Base-by-base conservation (phyloP, 2,329 filamentous ascomycete species). In the Aureobasidium vineae region DNA sequence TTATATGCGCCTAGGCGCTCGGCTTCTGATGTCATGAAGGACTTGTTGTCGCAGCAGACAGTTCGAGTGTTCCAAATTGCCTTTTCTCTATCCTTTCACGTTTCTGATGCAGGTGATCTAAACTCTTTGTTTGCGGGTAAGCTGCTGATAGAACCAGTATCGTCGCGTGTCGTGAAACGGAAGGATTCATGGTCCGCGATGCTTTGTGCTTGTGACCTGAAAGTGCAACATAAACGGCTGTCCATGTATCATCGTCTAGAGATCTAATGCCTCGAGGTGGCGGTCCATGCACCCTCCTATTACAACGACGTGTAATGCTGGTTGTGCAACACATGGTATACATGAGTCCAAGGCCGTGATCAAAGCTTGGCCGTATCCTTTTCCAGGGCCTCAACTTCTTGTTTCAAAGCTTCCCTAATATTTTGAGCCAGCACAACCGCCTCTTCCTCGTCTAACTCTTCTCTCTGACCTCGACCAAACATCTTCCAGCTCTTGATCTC, bases 371-470 rank as follows among this genome's bases (percentile, higher is more conserved):
- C 52, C 15, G 33, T 65, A 11, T 41, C 52, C 47, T 63, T 49
- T 33, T 61, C 43, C n/a, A 68, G 23, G 21, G 64, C 61, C 67
- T 70, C 70, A 11, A 80, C 63, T 70, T 80, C 78, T 43, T 71
- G 71, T 59, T 72, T 73, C 47, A 83, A 63, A n/a, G 77, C 77
- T 38, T 70, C 73, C 66, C 81, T 73, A 73, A 79, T 65, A 71
- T 81, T 79, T 50, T 75, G 81, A 7, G 88, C 89, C 68, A 94
- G 74, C 66, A 73, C 78, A 21, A 75, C 82, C 0, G 85, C 91
- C 70, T 93, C 90, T 13, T 90, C 88, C 45, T 93, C 90, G 71
- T 93, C 90, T 65, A 94, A 74, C 68, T 94, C 90, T 70, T 88
- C 86, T 65, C 91, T 80, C 74, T 84, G 82, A 0, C 91, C 91